Percentiles rank a stretch among this genome's conserved stretches.
Evolutionary conservation across 2,329 filamentous ascomycete species (phyloP).

Genomic region (Claviceps quebecensis): DNA sequence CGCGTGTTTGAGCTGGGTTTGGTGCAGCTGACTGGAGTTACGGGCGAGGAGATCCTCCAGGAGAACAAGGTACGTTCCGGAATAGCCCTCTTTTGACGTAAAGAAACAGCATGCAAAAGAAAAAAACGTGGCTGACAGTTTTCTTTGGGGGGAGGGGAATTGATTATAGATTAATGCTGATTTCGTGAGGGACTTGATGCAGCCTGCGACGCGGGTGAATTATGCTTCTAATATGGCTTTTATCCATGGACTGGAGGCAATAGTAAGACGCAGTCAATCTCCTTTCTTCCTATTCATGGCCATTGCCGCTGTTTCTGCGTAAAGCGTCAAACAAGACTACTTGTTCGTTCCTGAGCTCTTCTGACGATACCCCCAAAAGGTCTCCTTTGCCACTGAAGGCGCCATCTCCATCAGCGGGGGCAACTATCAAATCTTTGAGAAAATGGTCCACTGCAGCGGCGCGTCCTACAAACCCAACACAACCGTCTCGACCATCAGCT

Average conservation of each 20-base stretch:
- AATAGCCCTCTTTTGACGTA: background rate
- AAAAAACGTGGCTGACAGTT: no score
- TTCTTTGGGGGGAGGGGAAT: no score
- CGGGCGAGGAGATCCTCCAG: conserved; percentile 59
- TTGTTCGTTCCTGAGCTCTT: background rate
- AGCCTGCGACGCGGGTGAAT: conserved; percentile 84
- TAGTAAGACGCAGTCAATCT: conserved; percentile 35
- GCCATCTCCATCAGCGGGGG: conserved; percentile 68
- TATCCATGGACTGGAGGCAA: conserved; percentile 80
- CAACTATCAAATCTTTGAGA: conserved; percentile 89
- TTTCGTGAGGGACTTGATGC: conserved; percentile 72
- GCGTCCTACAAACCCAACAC: conserved; percentile 53
- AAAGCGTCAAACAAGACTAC: no score
- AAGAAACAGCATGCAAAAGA: no score
- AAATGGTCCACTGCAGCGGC: conserved; percentile 55
- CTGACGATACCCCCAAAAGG: conserved; percentile 19
- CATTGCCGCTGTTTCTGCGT: no score
- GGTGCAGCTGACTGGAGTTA: conserved; percentile 48
- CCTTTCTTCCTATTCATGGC: background rate
- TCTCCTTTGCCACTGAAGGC: conserved; percentile 79
- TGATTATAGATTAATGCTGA: conserved; percentile 37
- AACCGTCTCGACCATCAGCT: conserved; percentile 46
- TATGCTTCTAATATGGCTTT: conserved; percentile 79
- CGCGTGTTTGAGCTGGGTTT: conserved; percentile 55
- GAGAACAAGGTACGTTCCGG: conserved; percentile 34